Base-by-base conservation (phyloP, 2,329 filamentous ascomycete species). In the Penicillium sp. region DNA sequence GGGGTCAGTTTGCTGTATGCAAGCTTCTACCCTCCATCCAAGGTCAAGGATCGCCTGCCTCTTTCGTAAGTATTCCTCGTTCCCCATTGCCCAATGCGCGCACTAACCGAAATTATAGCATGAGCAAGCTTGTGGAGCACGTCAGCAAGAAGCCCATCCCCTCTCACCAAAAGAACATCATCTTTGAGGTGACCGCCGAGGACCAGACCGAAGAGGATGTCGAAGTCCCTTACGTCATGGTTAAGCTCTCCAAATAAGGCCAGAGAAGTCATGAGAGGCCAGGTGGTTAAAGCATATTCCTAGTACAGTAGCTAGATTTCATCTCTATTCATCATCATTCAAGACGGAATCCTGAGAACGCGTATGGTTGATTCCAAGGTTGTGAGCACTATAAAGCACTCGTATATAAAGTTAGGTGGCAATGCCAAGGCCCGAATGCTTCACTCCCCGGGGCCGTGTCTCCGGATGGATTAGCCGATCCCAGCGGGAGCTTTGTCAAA, bases 191-290 rank as follows among this genome's bases (percentile, higher is more conserved):
- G 62, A 95, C 94, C 6, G 90, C 89, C 0, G 93, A 97, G 72
- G 94, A 97, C 69, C 79, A 85, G 68, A 87, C 85, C 3, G 93
- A 89, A 59, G 91, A 97, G 76, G 94, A 99, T 72, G 93, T 97
- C 1, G 94, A 99, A 77, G 89, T 97, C 62, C 94, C 94, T 4
- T 97, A 96, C 73, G 90, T 97, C 67, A 96, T 93, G 86, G 86
- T 96, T 61, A 93, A 88, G 79, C 77, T 92, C 61, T 69, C 75
- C 55, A 78, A 80, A 43, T 62, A 60, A 55, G 47, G 10, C 43
- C 39, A 43, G 29, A 55, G 21, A 39, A 24, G 31, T 27, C 21
- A 54, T 24, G 34, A 38, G 44, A 58, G 44, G 31, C 38, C 31
- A 5, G n/a, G 10, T 44, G 40, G 43, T 22, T 52, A 22, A 46